phyloP scores from a whole-genome alignment of 2,329 filamentous ascomycete genomes.

The Xylariaceae sp. region DNA sequence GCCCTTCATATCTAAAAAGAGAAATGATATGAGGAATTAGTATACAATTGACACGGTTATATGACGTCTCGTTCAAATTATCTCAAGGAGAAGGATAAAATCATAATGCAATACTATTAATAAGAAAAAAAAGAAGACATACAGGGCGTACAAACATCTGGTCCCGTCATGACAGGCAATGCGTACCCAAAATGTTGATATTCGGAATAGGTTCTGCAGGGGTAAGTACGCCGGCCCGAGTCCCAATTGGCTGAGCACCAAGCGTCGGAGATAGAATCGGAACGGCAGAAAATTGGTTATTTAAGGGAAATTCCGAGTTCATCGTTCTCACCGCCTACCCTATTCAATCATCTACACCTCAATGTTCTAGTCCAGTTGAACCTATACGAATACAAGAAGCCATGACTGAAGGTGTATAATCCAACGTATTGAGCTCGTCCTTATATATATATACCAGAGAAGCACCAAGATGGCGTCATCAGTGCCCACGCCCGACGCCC shows the following conservation, averaged over 20 bases:
- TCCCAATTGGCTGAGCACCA: slow-evolving; percentile 21
- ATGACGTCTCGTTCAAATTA: too few relatives aligned
- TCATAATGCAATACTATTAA: slow-evolving; percentile 3
- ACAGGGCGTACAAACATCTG: slow-evolving; percentile 26
- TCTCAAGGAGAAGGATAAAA: too few relatives aligned
- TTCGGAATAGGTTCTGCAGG: background rate
- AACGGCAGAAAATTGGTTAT: slow-evolving; percentile 1
- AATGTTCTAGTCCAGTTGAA: too few relatives aligned
- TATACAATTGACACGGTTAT: background rate
- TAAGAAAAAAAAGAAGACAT: slow-evolving; percentile 17
- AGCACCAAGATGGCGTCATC: too few relatives aligned
- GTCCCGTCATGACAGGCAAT: slow-evolving; percentile 20
- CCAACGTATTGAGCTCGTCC: too few relatives aligned
- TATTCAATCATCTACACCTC: background rate
- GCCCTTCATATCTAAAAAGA: slow-evolving; percentile 58
- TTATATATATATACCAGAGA: too few relatives aligned
- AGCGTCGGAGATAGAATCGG: slow-evolving; percentile 21
- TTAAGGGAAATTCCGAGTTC: background rate
- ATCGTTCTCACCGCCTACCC: slow-evolving; percentile 2
- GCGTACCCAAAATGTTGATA: background rate
- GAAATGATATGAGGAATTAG: too few relatives aligned
- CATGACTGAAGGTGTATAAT: too few relatives aligned
- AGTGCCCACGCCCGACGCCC: background rate
- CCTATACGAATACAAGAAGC: too few relatives aligned
- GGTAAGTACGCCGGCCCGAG: slow-evolving; percentile 2